Evolutionary conservation across 768 basidiomycete species (phyloP).

Genomic region (Suillus fuscotomentosus): DNA sequence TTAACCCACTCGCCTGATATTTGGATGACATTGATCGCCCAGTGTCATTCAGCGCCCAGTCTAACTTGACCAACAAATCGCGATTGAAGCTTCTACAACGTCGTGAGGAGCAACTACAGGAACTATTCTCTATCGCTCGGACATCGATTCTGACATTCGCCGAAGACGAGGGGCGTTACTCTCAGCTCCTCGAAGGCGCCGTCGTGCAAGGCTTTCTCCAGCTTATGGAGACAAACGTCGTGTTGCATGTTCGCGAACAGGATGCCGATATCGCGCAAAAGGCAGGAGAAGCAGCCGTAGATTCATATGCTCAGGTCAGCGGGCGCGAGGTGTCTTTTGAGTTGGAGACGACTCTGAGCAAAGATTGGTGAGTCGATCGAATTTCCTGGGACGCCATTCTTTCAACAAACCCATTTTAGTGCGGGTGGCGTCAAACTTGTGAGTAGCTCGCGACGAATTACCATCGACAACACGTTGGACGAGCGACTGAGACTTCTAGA

Average conservation of each 20-base stretch:
- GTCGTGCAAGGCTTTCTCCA: slow-evolving; percentile 86
- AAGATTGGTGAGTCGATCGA: slow-evolving; percentile 59
- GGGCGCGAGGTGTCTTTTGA: slow-evolving; percentile 60
- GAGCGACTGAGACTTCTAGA: slow-evolving; percentile 87
- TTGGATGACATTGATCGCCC: background rate
- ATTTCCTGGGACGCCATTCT: background rate
- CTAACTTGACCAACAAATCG: slow-evolving; percentile 94
- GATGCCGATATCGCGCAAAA: slow-evolving; percentile 61
- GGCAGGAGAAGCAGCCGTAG: slow-evolving; percentile 64
- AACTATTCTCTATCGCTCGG: slow-evolving; percentile 78
- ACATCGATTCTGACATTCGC: slow-evolving; percentile 59
- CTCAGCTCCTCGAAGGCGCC: slow-evolving; percentile 78
- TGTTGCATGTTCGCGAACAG: slow-evolving; percentile 62
- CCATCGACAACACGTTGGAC: slow-evolving; percentile 92
- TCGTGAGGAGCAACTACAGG: slow-evolving; percentile 89
- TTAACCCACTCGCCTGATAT: background rate
- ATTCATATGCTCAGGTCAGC: slow-evolving; percentile 73
- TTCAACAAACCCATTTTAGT: slow-evolving; percentile 33
- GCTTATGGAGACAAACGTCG: slow-evolving; percentile 73
- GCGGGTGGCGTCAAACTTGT: slow-evolving; percentile 84
- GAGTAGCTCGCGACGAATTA: slow-evolving; percentile 74
- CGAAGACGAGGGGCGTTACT: slow-evolving; percentile 66
- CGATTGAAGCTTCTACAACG: slow-evolving; percentile 87
- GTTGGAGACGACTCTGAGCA: slow-evolving; percentile 59
- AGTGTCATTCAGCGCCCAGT: slow-evolving; percentile 67